A percentile compares a stretch with the other conserved stretches of the same genome.
phyloP scores from a whole-genome alignment of 331 rosid species.

The Malus hybrid region DNA sequence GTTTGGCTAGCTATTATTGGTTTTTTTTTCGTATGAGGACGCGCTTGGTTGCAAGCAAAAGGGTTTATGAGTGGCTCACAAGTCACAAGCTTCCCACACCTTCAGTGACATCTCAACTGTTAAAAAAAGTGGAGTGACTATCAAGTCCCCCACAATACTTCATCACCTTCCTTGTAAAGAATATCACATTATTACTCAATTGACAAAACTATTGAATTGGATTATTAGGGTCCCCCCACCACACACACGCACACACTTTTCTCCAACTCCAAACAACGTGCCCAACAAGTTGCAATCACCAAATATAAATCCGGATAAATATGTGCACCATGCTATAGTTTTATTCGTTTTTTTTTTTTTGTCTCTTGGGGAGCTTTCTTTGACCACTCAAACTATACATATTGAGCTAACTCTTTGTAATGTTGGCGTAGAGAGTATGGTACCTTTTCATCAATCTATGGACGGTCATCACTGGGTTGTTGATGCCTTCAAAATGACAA shows the following conservation, averaged over 20 bases:
- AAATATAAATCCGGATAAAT: neutral
- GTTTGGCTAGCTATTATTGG: neutral
- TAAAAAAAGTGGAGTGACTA: conserved; percentile 27
- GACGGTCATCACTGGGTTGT: no score
- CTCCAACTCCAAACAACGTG: neutral
- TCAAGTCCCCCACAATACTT: conserved; percentile 15
- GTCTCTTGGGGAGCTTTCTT: neutral
- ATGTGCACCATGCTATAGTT: neutral
- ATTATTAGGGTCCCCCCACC: neutral
- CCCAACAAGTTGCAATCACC: neutral
- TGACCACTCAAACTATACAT: neutral
- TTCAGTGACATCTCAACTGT: conserved; percentile 13
- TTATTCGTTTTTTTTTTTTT: neutral
- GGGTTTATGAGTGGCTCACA: conserved; percentile 15
- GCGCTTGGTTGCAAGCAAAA: conserved; percentile 35
- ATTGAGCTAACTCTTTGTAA: neutral
- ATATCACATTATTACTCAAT: neutral
- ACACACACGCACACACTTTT: neutral
- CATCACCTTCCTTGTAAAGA: no score
- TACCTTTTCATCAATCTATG: neutral
- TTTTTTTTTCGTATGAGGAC: neutral
- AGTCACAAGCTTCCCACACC: conserved; percentile 13
- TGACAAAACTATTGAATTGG: neutral
- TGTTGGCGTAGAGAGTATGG: neutral
- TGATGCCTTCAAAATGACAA: no score